These are phyloP conservation scores for Uronychia setigera DNA, from an alignment of 73 alveolate genomes.

Conservation along the genomic window DNA sequence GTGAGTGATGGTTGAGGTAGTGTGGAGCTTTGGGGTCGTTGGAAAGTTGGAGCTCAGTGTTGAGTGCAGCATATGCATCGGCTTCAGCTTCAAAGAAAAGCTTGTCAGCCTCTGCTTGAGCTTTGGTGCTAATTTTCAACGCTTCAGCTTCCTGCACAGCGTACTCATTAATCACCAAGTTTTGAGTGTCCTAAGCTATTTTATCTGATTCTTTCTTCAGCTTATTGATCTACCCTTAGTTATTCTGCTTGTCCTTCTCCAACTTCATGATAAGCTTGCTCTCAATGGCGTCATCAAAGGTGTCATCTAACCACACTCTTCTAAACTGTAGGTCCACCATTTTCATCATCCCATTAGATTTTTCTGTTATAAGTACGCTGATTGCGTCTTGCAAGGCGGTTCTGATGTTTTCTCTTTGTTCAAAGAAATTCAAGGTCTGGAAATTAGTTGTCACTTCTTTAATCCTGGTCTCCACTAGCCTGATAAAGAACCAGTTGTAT, in stretches of 20 bases:
- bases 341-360: background rate
- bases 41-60: background rate
- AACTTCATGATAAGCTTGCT: background rate
- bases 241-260: background rate
- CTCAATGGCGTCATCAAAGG: conserved; percentile 13
- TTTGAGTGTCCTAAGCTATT: background rate
- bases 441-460: background rate
- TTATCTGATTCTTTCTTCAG: background rate
- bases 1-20: too few relatives aligned
- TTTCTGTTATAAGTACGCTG: background rate
- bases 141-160: conserved; percentile 12
- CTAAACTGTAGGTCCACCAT: background rate
- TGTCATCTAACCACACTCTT: background rate
- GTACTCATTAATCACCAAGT: background rate
- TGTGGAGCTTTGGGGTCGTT: too few relatives aligned
- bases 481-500: background rate
- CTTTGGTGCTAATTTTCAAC: background rate
- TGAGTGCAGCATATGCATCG: background rate
- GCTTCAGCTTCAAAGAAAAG: conserved; percentile 5
- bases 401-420: background rate
- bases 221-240: background rate
- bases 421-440: background rate
- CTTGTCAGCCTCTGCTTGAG: background rate
- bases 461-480: background rate
- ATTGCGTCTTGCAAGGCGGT: background rate